Percentiles rank a stretch among this genome's conserved stretches.
Conservation (phyloP, 75 land plant genomes). For the Picea sitchensis region DNA sequence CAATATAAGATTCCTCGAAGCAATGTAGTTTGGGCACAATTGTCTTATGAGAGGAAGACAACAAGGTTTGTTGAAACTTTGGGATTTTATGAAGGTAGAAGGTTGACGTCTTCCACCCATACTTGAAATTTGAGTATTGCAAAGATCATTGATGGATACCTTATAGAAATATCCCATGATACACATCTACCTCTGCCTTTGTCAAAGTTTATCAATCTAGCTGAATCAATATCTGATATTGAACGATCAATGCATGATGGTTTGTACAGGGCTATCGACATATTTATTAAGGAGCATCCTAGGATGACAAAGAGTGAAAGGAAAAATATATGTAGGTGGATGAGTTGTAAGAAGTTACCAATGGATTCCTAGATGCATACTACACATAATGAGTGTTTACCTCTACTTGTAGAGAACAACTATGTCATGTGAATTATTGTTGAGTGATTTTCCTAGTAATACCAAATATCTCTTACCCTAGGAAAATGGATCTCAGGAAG, state of each 20-base stretch:
- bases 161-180: constrained; percentile 84
- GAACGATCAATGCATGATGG: constrained; percentile 76
- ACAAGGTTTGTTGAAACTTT: no score
- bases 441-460: constrained; percentile 25
- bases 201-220: constrained; percentile 65
- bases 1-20: no score
- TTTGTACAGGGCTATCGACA: constrained; percentile 82
- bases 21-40: no score
- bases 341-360: constrained; percentile 85
- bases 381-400: constrained; percentile 88
- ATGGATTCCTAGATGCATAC: constrained; percentile 94
- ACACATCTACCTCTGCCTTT: constrained; percentile 59
- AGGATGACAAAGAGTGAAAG: constrained; percentile 74
- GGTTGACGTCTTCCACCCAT: no score
- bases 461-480: no score
- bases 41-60: neutral
- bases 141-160: constrained; percentile 73
- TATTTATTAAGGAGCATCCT: constrained; percentile 90
- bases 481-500: no score
- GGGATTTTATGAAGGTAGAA: constrained; percentile 25
- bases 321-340: constrained; percentile 73
- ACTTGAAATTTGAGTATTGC: constrained; percentile 22
- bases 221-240: constrained; percentile 80
- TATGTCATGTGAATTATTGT: constrained; percentile 31
- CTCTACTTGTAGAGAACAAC: constrained; percentile 42